These are phyloP conservation scores for Dothideomycetes sp. DNA, from an alignment of 2,329 filamentous ascomycete genomes.

Conservation along the genomic window DNA sequence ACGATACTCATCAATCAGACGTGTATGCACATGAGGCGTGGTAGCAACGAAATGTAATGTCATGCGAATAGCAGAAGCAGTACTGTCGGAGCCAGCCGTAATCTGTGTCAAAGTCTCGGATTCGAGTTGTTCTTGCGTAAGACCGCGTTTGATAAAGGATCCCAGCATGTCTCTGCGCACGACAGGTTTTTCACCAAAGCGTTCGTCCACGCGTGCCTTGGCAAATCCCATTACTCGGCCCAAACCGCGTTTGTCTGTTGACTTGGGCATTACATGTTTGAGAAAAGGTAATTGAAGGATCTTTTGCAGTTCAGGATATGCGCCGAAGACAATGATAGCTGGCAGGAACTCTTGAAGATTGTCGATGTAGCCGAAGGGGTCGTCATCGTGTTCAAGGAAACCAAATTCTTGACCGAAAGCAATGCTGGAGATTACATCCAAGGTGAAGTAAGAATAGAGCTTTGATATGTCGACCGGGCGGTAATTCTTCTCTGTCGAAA, in stretches of 20 bases:
- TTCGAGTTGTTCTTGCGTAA: conserved; percentile 34
- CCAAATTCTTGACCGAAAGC: conserved; percentile 40
- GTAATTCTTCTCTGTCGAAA: conserved; percentile 25
- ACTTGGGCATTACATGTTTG: conserved; percentile 35
- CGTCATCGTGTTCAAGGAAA: conserved; percentile 39
- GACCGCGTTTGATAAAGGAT: conserved; percentile 40
- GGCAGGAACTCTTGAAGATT: conserved; percentile 36
- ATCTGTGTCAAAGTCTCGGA: conserved; percentile 39
- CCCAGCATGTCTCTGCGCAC: conserved; percentile 45
- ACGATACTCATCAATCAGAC: conserved; percentile 40
- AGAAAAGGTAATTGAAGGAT: conserved; percentile 34
- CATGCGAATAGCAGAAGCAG: conserved; percentile 45
- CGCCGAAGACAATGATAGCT: conserved; percentile 36
- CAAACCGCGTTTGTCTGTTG: conserved; percentile 37
- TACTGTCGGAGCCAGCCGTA: conserved; percentile 50
- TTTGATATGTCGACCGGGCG: conserved; percentile 29
- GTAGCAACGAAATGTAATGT: conserved; percentile 46
- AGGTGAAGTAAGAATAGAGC: conserved; percentile 31
- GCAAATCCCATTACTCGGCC: conserved; percentile 36
- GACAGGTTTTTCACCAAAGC: conserved; percentile 37
- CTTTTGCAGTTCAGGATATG: conserved; percentile 34
- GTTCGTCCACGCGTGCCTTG: conserved; percentile 37
- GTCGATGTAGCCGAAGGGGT: conserved; percentile 41
- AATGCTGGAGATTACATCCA: conserved; percentile 34
- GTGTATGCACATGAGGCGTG: conserved; percentile 38